Evolutionary conservation across 306 rosid genomes (phyloP).

Genomic region (Potentilla sterilis): DNA sequence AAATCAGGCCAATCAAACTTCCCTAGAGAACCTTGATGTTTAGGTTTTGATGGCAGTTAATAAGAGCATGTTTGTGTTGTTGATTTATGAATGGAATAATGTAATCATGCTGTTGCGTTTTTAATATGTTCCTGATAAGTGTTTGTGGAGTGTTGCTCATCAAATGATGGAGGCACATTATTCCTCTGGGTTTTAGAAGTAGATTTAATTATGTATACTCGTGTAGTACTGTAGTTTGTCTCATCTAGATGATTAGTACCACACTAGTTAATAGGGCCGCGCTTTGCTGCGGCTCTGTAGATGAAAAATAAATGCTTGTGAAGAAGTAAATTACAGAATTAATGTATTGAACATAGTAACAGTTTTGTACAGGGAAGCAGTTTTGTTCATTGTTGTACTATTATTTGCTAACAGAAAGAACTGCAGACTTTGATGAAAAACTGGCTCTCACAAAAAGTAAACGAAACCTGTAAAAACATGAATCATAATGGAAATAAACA

Average conservation of each 20-base stretch:
- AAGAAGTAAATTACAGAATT: no score
- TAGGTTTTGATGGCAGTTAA: slow-evolving; percentile 42
- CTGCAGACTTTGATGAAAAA: no score
- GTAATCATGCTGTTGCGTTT: not conserved
- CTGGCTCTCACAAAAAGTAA: no score
- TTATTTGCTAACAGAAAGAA: no score
- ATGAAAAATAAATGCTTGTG: no score
- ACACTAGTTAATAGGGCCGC: no score
- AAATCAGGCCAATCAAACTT: slow-evolving; percentile 31
- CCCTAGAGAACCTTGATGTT: slow-evolving; percentile 28
- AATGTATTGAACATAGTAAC: no score
- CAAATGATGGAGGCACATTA: not conserved
- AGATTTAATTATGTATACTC: not conserved
- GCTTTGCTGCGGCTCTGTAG: no score
- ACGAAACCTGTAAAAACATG: no score
- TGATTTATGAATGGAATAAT: slow-evolving; percentile 25
- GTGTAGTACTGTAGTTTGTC: not conserved
- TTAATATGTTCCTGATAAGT: slow-evolving; percentile 3
- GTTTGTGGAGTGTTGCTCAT: slow-evolving; percentile 8
- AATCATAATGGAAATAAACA: no score
- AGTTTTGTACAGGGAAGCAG: no score
- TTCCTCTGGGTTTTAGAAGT: not conserved
- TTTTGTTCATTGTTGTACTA: no score
- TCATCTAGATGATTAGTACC: not conserved
- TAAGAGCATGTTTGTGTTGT: slow-evolving; percentile 44